Evolutionary conservation across 1,139 yeast species (phyloP).

Genomic region (Yamadazyma diospyri): DNA sequence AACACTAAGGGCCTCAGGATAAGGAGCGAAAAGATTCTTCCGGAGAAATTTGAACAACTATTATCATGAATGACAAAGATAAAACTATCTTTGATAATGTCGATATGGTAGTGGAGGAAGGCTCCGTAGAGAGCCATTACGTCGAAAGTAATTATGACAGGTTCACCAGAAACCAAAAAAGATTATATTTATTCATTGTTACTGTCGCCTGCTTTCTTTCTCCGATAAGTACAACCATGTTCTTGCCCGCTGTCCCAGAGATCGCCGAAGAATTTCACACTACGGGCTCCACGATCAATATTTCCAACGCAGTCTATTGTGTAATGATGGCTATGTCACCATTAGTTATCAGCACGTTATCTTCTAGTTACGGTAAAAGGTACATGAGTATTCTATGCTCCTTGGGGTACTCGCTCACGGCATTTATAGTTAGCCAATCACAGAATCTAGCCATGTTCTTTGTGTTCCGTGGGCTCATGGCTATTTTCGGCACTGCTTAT

Average conservation of each 20-base stretch:
- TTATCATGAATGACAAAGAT: too few species aligned
- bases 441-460: conserved; percentile 47
- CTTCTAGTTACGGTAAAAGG: conserved; percentile 45
- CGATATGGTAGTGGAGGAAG: too few species aligned
- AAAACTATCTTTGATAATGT: too few species aligned
- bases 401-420: conserved; percentile 3
- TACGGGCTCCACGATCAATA: conserved; percentile 40
- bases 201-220: conserved; percentile 28
- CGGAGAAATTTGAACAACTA: too few species aligned
- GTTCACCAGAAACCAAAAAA: conserved; percentile 7
- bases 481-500: conserved; percentile 49
- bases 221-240: conserved; percentile 37
- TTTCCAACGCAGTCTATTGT: conserved; percentile 46
- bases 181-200: conserved; percentile 14
- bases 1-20: too few species aligned
- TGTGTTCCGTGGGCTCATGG: conserved; percentile 42
- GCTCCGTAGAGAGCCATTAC: too few species aligned
- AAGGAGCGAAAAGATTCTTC: too few species aligned
- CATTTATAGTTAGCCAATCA: conserved; percentile 36
- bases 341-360: conserved; percentile 39
- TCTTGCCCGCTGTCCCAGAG: conserved; percentile 45
- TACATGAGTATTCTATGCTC: conserved; percentile 33
- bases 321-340: conserved; percentile 48
- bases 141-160: conserved; percentile 4
- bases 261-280: conserved; percentile 41